phyloP scores from a whole-genome alignment of 495 filamentous ascomycete species.

The Glonium stellatum region DNA sequence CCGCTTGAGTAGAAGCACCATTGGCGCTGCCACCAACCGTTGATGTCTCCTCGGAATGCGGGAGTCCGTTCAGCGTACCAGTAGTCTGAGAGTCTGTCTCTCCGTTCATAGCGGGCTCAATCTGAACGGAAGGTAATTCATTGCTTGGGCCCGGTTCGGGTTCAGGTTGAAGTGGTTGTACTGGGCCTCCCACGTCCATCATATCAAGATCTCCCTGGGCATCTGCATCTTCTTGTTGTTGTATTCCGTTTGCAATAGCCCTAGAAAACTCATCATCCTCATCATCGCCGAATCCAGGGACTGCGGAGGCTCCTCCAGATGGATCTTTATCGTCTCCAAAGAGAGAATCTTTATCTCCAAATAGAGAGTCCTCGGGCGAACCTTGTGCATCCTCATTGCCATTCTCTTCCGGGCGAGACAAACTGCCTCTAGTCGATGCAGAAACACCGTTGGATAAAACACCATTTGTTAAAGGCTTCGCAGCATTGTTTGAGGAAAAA shows the following conservation, averaged over 20 bases:
- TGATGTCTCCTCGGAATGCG: slow-evolving; percentile 44
- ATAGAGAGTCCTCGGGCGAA: slow-evolving; percentile 66
- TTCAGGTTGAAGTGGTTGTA: slow-evolving; percentile 27
- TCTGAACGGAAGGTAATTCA: background rate
- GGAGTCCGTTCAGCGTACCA: slow-evolving; percentile 41
- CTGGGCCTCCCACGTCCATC: slow-evolving; percentile 34
- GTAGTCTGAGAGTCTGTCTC: slow-evolving; percentile 10
- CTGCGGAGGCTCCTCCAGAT: slow-evolving; percentile 18
- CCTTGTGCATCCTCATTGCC: slow-evolving; percentile 41
- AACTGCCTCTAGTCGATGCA: slow-evolving; percentile 6
- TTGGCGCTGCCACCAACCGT: slow-evolving; percentile 21
- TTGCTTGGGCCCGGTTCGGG: slow-evolving; percentile 5
- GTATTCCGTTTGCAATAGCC: slow-evolving; percentile 56
- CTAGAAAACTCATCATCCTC: slow-evolving; percentile 83
- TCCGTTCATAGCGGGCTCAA: slow-evolving; percentile 8
- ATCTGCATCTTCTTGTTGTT: slow-evolving; percentile 42
- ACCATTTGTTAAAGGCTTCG: slow-evolving; percentile 45
- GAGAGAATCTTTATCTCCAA: slow-evolving; percentile 61
- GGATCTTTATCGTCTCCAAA: slow-evolving; percentile 68
- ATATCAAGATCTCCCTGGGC: slow-evolving; percentile 42
- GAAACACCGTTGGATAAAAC: slow-evolving; percentile 42
- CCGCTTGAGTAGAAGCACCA: slow-evolving; percentile 23
- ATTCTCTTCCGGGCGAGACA: slow-evolving; percentile 18
- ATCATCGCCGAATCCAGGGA: slow-evolving; percentile 44
- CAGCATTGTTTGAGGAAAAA: slow-evolving; percentile 56